Evolutionary conservation across 192 early-diverging fungal species (phyloP).

Genomic region (Coemansia aciculifera): DNA sequence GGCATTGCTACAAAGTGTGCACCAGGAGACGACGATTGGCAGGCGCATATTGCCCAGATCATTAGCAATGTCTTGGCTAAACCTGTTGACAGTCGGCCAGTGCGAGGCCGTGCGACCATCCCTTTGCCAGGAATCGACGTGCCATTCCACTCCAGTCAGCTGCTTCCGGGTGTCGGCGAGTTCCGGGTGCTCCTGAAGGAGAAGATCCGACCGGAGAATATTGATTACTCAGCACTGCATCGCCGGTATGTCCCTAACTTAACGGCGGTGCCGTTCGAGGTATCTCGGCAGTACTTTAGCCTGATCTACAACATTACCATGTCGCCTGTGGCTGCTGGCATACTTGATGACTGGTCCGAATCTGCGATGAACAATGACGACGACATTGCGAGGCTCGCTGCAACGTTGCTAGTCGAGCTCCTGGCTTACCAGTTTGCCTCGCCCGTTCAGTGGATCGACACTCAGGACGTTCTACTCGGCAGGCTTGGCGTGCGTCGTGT

Average conservation of each 20-base stretch:
- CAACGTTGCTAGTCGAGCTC: slow-evolving; percentile 82
- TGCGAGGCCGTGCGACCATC: slow-evolving; percentile 83
- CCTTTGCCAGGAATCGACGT: slow-evolving; percentile 92
- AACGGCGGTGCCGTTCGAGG: slow-evolving; percentile 85
- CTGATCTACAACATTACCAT: slow-evolving; percentile 67
- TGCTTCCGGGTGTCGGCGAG: slow-evolving; percentile 73
- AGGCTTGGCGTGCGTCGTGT: slow-evolving; percentile 74
- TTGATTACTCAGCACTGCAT: slow-evolving; percentile 65
- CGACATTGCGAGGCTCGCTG: slow-evolving; percentile 69
- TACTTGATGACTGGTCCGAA: slow-evolving; percentile 69
- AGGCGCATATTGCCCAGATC: slow-evolving; percentile 71
- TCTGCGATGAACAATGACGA: slow-evolving; percentile 50
- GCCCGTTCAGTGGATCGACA: slow-evolving; percentile 94
- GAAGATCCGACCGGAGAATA: slow-evolving; percentile 70
- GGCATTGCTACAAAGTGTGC: slow-evolving; percentile 66
- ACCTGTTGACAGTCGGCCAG: slow-evolving; percentile 62
- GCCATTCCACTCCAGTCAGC: slow-evolving; percentile 85
- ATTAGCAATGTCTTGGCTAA: slow-evolving; percentile 63
- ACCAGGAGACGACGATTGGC: slow-evolving; percentile 75
- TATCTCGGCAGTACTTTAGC: slow-evolving; percentile 76
- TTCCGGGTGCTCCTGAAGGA: slow-evolving; percentile 84
- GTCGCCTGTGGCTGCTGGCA: slow-evolving; percentile 64
- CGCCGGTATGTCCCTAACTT: slow-evolving; percentile 93
- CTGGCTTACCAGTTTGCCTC: slow-evolving; percentile 92
- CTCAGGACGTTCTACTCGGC: slow-evolving; percentile 79